These are phyloP conservation scores for Immersiporthe knoxdaviesiana DNA, from an alignment of 2,329 filamentous ascomycete genomes.

Conservation along the genomic window DNA sequence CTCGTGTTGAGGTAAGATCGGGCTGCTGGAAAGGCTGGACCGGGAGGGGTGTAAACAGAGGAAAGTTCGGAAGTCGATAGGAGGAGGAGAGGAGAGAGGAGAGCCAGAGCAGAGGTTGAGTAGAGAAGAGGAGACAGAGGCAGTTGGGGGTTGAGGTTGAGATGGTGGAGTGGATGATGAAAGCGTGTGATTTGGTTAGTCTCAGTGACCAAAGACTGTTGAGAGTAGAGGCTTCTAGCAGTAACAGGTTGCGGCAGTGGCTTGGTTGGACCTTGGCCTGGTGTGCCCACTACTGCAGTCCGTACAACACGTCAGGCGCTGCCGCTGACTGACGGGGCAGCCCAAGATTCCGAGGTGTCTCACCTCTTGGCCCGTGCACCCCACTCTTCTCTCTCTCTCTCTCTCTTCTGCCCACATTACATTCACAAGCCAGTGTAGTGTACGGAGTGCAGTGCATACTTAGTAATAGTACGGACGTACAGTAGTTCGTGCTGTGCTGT, in stretches of 20 bases:
- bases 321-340: neutral
- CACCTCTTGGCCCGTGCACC: constrained; percentile 6
- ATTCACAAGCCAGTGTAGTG: constrained; percentile 23
- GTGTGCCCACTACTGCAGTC: constrained; percentile 15
- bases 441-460: too few species aligned
- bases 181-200: constrained; percentile 20
- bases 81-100: neutral
- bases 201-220: constrained; percentile 17
- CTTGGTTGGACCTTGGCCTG: constrained; percentile 12
- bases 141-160: constrained; percentile 18
- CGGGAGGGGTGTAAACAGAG: neutral
- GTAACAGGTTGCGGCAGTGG: constrained; percentile 15
- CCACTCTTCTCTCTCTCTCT: neutral
- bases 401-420: neutral
- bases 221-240: constrained; percentile 1
- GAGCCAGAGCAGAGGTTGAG: neutral
- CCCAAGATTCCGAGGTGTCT: neutral
- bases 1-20: constrained; percentile 5
- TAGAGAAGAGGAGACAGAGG: constrained; percentile 1
- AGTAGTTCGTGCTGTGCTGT: too few species aligned
- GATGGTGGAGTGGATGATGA: constrained; percentile 27
- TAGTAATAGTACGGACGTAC: too few species aligned
- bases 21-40: constrained; percentile 2
- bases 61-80: constrained; percentile 5
- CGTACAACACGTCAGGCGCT: constrained; percentile 8